Percentiles rank a stretch among this genome's conserved stretches.
phyloP scores from a whole-genome alignment of 2,329 filamentous ascomycete genomes.

The Microdochium trichocladiopsis region DNA sequence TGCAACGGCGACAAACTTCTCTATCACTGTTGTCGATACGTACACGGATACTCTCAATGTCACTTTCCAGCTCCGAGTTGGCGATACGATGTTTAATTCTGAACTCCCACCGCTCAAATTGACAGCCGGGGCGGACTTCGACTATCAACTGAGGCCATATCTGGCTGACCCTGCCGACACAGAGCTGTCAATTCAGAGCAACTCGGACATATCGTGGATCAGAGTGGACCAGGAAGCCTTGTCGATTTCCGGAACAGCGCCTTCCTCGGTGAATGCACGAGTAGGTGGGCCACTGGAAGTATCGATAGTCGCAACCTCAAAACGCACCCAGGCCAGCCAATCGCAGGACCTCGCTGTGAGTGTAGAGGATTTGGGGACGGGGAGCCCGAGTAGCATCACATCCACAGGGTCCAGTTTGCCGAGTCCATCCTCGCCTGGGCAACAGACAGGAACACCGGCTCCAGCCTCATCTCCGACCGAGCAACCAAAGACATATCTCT shows the following conservation, averaged over 20 bases:
- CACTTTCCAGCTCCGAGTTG: slow-evolving; percentile 31
- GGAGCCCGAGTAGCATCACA: background rate
- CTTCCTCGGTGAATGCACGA: background rate
- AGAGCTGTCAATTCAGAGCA: slow-evolving; percentile 11
- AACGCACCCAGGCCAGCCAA: slow-evolving; percentile 6
- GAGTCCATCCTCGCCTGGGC: background rate
- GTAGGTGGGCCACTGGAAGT: background rate
- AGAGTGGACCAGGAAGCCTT: slow-evolving; percentile 16
- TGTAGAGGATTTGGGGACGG: background rate
- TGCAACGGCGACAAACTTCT: slow-evolving; percentile 54
- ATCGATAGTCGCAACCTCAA: slow-evolving; percentile 14
- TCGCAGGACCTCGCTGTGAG: slow-evolving; percentile 9
- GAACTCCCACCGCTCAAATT: slow-evolving; percentile 19
- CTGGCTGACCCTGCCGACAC: slow-evolving; percentile 15
- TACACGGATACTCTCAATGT: slow-evolving; percentile 52
- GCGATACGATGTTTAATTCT: slow-evolving; percentile 14
- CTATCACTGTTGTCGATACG: slow-evolving; percentile 51
- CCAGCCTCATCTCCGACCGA: background rate
- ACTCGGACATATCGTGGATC: slow-evolving; percentile 21
- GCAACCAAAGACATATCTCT: slow-evolving; percentile 11
- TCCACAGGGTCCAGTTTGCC: background rate
- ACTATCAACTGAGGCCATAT: slow-evolving; percentile 20
- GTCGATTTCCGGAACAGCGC: slow-evolving; percentile 15
- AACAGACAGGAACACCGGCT: background rate
- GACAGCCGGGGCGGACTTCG: slow-evolving; percentile 16